Evolutionary conservation across 441 rosid species (phyloP).

Genomic region (Rhodomyrtus psidioides): DNA sequence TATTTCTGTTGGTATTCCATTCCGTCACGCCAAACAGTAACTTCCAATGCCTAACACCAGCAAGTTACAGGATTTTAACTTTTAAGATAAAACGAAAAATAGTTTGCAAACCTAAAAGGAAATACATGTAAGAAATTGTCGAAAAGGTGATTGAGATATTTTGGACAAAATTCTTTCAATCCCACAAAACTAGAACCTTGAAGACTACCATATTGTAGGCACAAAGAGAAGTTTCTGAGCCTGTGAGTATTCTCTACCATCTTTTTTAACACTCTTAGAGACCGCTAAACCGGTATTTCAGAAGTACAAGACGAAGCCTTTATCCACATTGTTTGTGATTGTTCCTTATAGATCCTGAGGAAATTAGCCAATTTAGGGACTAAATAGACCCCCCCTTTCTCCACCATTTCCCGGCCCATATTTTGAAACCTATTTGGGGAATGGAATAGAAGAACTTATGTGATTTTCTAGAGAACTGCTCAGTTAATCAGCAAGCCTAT

Average conservation of each 20-base stretch:
- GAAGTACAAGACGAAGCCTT: neutral
- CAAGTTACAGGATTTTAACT: neutral
- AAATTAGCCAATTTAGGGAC: neutral
- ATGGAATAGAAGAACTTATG: neutral
- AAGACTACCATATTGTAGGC: neutral
- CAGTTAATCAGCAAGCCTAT: neutral
- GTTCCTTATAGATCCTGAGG: neutral
- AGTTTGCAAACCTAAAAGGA: neutral
- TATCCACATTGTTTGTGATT: neutral
- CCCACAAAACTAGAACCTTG: neutral
- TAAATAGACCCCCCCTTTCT: neutral
- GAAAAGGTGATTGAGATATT: neutral
- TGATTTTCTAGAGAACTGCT: neutral
- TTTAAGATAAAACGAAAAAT: neutral
- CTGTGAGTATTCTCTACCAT: neutral
- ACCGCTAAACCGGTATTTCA: neutral
- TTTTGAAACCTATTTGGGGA: neutral
- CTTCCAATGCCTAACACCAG: constrained; percentile 53
- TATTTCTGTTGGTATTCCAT: constrained; percentile 77
- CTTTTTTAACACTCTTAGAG: neutral
- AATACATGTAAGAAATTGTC: neutral
- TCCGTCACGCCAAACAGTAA: constrained; percentile 89
- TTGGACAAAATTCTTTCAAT: neutral
- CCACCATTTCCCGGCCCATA: neutral
- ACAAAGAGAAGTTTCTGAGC: neutral